These are phyloP conservation scores for Tylopilus sp. DNA, from an alignment of 1,284 basidiomycete genomes.

Conservation along the genomic window DNA sequence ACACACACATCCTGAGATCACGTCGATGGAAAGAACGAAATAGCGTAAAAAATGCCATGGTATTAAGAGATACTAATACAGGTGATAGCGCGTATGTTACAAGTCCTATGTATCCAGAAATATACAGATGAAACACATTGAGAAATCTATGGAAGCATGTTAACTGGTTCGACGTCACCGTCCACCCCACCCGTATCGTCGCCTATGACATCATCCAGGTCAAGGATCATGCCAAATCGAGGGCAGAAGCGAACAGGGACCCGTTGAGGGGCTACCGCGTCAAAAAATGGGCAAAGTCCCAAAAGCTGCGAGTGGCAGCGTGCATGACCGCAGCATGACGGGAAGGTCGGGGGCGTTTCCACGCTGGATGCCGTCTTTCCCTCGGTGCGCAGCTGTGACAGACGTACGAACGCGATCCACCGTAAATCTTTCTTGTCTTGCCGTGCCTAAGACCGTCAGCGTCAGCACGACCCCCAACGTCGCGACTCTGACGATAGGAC, in stretches of 20 bases:
- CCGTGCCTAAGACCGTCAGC: constrained; percentile 31
- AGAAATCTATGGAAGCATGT: no score
- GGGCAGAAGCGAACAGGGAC: no score
- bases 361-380: constrained; percentile 29
- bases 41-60: no score
- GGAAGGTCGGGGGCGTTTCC: constrained; percentile 30
- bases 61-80: no score
- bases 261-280: constrained; percentile 15
- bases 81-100: no score
- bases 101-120: no score
- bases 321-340: constrained; percentile 7
- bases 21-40: no score
- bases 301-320: constrained; percentile 16
- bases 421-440: constrained; percentile 37
- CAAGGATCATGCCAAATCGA: no score
- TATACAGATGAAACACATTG: no score
- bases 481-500: constrained; percentile 1
- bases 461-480: no score
- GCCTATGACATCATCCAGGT: background rate
- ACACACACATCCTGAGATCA: no score
- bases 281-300: constrained; percentile 17
- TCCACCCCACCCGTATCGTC: background rate
- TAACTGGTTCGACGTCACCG: no score
- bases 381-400: constrained; percentile 38
- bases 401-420: constrained; percentile 41